Conservation (phyloP, 495 filamentous ascomycete species). For the Umbilicaria muhlenbergii region DNA sequence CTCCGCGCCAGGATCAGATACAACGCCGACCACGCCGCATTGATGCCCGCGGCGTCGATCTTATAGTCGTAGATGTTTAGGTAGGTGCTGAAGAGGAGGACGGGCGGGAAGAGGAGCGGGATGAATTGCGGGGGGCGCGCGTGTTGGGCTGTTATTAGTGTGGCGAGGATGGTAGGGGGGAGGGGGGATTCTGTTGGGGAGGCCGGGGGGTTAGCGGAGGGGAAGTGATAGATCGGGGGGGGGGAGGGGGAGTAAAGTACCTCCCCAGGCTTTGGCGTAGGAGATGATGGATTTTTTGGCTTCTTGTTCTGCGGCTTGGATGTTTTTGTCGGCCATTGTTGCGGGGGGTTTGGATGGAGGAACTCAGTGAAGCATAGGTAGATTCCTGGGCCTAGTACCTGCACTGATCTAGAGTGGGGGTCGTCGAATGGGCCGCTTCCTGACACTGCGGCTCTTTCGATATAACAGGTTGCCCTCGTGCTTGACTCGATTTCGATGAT, state of each 20-base stretch:
- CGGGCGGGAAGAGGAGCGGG: slow-evolving; percentile 67
- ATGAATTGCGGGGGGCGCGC: slow-evolving; percentile 56
- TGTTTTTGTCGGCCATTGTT: slow-evolving; percentile 23
- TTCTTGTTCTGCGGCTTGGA: slow-evolving; percentile 19
- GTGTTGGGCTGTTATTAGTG: slow-evolving; percentile 64
- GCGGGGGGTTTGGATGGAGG: too few relatives aligned
- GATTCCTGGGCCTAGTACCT: too few relatives aligned
- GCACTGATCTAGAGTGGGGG: too few relatives aligned
- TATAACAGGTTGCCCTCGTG: too few relatives aligned
- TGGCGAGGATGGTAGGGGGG: slow-evolving; percentile 56
- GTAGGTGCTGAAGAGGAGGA: slow-evolving; percentile 78
- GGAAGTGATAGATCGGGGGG: slow-evolving; percentile 4
- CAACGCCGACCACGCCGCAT: slow-evolving; percentile 71
- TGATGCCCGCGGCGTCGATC: slow-evolving; percentile 69
- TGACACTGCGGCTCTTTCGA: too few relatives aligned
- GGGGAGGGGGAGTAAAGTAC: slow-evolving; percentile 24
- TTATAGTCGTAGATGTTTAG: slow-evolving; percentile 64
- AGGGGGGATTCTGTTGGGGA: slow-evolving; percentile 52
- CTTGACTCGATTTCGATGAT: neutral
- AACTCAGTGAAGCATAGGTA: too few relatives aligned
- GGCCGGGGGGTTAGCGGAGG: slow-evolving; percentile 13
- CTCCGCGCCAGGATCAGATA: slow-evolving; percentile 67
- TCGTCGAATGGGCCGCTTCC: too few relatives aligned
- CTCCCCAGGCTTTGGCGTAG: slow-evolving; percentile 50
- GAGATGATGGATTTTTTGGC: slow-evolving; percentile 34